phyloP scores from a whole-genome alignment of 2,329 filamentous ascomycete species.

The Trichoderma citrinoviride region DNA sequence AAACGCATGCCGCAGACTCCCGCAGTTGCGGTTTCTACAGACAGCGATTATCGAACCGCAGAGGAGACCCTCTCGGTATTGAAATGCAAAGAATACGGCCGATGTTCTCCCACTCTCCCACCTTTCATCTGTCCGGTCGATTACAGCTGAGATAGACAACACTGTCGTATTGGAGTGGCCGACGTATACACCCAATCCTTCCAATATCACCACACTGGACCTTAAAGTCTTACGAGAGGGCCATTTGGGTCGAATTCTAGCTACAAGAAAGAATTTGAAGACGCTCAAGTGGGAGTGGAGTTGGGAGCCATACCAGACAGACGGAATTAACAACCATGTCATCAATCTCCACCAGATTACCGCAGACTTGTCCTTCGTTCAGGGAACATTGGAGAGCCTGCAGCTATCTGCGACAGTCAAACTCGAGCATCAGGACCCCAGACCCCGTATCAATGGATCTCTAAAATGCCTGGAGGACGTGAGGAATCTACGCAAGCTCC shows the following conservation, averaged over 20 bases:
- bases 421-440: too few relatives aligned
- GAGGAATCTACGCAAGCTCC: not conserved
- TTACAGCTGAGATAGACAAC: not conserved
- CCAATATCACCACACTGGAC: not conserved
- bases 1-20: not conserved
- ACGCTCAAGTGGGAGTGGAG: not conserved
- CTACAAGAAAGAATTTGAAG: not conserved
- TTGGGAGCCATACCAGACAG: not conserved
- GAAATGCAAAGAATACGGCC: not conserved
- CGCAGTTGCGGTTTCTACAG: not conserved
- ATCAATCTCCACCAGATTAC: not conserved
- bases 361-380: not conserved
- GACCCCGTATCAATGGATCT: not conserved
- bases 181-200: not conserved
- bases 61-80: not conserved
- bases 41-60: not conserved
- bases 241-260: not conserved
- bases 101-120: not conserved
- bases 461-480: not conserved
- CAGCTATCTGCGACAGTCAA: not conserved
- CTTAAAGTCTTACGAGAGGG: not conserved
- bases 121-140: not conserved
- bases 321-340: not conserved
- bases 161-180: not conserved
- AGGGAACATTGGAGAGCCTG: not conserved